phyloP scores from a whole-genome alignment of 2,329 filamentous ascomycete genomes.

The Diaporthe aspalathi region DNA sequence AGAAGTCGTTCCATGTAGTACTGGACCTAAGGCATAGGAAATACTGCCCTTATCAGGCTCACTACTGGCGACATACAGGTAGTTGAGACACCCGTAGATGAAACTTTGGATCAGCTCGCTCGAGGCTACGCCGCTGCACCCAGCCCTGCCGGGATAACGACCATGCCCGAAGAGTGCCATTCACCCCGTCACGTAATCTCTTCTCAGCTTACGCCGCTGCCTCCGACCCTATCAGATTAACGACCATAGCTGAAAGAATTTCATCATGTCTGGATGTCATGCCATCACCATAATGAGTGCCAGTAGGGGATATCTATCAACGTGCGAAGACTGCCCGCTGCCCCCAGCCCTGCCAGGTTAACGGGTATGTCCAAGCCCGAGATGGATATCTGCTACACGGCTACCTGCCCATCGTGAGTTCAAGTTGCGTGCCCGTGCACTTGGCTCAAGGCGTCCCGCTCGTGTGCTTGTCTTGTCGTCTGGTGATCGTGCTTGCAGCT shows the following conservation, averaged over 20 bases:
- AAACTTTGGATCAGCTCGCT: too few species aligned
- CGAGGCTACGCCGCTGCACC: background rate
- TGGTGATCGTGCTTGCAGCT: background rate
- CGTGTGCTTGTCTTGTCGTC: slow-evolving; percentile 7
- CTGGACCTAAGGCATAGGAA: too few species aligned
- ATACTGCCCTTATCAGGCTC: too few species aligned
- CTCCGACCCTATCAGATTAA: too few species aligned
- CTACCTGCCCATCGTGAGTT: slow-evolving; percentile 11
- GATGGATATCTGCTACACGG: slow-evolving; percentile 3
- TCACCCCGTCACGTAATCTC: too few species aligned
- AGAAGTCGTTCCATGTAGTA: too few species aligned
- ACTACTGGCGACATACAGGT: too few species aligned
- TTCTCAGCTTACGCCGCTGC: too few species aligned
- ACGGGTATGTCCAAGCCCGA: slow-evolving; percentile 2
- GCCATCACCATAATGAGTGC: slow-evolving; percentile 7
- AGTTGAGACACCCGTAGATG: too few species aligned
- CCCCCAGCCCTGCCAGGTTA: slow-evolving; percentile 6
- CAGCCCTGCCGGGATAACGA: background rate
- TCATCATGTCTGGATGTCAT: background rate
- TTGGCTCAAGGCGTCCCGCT: slow-evolving; percentile 1
- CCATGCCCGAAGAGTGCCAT: too few species aligned
- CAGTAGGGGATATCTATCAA: background rate
- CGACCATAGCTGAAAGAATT: slow-evolving; percentile 8
- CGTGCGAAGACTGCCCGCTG: background rate
- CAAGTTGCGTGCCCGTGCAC: background rate